Base-by-base conservation (phyloP, 176 grass and related monocot species). In the Bothriochloa decipiens region DNA sequence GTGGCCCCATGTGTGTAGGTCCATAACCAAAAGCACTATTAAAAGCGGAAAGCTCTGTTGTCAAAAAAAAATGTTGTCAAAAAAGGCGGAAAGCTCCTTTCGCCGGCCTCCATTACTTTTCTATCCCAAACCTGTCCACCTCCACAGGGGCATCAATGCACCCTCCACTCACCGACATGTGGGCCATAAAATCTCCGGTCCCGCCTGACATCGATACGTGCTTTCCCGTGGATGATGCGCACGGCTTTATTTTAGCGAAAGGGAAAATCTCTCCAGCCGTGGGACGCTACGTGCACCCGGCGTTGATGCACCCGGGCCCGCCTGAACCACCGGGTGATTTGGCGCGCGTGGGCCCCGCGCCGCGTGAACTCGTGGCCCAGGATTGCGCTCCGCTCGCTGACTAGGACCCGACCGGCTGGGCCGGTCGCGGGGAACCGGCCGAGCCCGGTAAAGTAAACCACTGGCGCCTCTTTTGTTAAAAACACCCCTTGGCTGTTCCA, bases 11-110 rank as follows among this genome's bases (percentile, higher is more conserved):
- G 52, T 63, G 66, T 55, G 79, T 42, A 50, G 86, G 41, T 65
- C 33, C 45, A 80, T 35, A 26, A 65, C 58, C 15, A 55, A 87
- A 82, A 50, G 40, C 58, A 27, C 5, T 62, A 85, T 29, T 60
- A 76, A 89, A 86, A 72, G 79, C n/a, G n/a, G n/a, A n/a, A n/a
- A n/a, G n/a, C n/a, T n/a, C n/a, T n/a, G n/a, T n/a, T n/a, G n/a
- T n/a, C n/a, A n/a, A n/a, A n/a, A n/a, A n/a, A n/a, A n/a, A n/a
- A n/a, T n/a, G n/a, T n/a, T n/a, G n/a, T n/a, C n/a, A n/a, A n/a
- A n/a, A n/a, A n/a, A n/a, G n/a, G n/a, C n/a, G n/a, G n/a, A 86
- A 90, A 86, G 83, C 78, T 70, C 73, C 72, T 73, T 70, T 67
- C 28, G 82, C 87, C 20, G 68, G 68, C 75, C 68, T 84, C 36